These are phyloP conservation scores for Mortierella sp. DNA, from an alignment of 371 early-diverging fungal species.

Conservation along the genomic window DNA sequence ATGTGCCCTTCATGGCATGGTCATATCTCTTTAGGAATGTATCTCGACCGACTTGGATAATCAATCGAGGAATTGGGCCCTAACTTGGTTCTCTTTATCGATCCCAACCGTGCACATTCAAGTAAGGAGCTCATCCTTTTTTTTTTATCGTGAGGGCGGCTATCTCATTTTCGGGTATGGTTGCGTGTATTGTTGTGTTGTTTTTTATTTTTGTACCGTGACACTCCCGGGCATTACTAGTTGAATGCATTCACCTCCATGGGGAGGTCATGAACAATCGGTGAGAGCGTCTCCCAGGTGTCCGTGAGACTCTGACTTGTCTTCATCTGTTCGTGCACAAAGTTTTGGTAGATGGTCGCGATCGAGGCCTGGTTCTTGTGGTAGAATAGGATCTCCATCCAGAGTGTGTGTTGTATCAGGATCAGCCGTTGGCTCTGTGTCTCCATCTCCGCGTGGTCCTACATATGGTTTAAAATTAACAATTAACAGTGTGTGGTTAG, in stretches of 20 bases:
- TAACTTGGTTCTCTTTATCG: too few species aligned
- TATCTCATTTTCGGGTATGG: neutral
- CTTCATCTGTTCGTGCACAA: slow-evolving; percentile 69
- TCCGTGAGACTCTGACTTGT: slow-evolving; percentile 65
- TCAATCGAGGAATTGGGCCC: too few species aligned
- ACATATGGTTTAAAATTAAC: neutral
- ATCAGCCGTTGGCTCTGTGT: slow-evolving; percentile 52
- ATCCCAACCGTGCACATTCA: too few species aligned
- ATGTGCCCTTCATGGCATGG: too few species aligned
- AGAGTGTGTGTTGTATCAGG: slow-evolving; percentile 58
- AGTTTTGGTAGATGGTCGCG: slow-evolving; percentile 73
- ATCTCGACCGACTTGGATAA: too few species aligned
- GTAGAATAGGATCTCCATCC: slow-evolving; percentile 58
- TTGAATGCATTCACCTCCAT: slow-evolving; percentile 59
- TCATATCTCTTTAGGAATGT: too few species aligned
- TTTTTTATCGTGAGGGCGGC: neutral
- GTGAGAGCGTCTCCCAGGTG: slow-evolving; percentile 72
- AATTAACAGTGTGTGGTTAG: neutral
- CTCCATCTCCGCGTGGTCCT: slow-evolving; percentile 58
- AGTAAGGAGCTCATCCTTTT: too few species aligned
- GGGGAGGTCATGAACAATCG: slow-evolving; percentile 60
- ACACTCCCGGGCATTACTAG: neutral
- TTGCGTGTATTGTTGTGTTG: neutral
- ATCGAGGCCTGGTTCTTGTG: slow-evolving; percentile 65
- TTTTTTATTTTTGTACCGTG: slow-evolving; percentile 14